Percentiles rank a stretch among this genome's conserved stretches.
Conservation (phyloP, 768 basidiomycete species). For the Boletus pseudo-olivaceus region DNA sequence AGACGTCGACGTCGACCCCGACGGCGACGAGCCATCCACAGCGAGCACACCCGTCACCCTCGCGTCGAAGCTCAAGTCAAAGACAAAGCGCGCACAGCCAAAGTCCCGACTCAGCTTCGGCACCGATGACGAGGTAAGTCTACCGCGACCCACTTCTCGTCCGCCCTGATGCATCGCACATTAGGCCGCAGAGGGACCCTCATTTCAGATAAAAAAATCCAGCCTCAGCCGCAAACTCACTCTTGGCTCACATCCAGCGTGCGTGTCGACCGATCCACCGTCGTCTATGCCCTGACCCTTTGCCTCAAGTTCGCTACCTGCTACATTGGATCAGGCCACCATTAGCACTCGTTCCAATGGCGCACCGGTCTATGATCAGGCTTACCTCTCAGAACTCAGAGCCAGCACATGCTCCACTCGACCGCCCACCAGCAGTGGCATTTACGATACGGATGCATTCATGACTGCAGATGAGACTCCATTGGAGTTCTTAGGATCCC, state of each 20-base stretch:
- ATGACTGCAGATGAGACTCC: conserved; percentile 39
- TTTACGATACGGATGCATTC: conserved; percentile 50
- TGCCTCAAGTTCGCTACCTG: conserved; percentile 36
- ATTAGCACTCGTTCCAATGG: conserved; percentile 43
- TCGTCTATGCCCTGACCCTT: conserved; percentile 7
- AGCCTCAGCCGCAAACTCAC: conserved; percentile 65
- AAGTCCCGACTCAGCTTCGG: conserved; percentile 79
- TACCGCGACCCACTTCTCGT: conserved; percentile 9
- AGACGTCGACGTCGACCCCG: conserved; percentile 36
- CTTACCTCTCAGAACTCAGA: conserved; percentile 74
- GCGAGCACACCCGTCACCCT: conserved; percentile 54
- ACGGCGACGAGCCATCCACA: background rate
- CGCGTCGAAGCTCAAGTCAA: conserved; percentile 67
- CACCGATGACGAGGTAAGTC: conserved; percentile 57
- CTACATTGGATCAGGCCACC: conserved; percentile 52
- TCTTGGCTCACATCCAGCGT: conserved; percentile 55
- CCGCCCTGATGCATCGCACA: conserved; percentile 27
- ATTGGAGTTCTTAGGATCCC: conserved; percentile 28
- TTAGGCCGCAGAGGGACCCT: conserved; percentile 58
- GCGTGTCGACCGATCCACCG: conserved; percentile 6
- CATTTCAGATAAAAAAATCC: conserved; percentile 80
- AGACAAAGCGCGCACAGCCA: conserved; percentile 60
- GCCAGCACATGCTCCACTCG: conserved; percentile 66
- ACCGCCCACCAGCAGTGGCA: conserved; percentile 37
- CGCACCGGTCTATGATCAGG: conserved; percentile 66